These are phyloP conservation scores for Schrenkiella parvula DNA, from an alignment of 345 rosid species.

Conservation along the genomic window DNA sequence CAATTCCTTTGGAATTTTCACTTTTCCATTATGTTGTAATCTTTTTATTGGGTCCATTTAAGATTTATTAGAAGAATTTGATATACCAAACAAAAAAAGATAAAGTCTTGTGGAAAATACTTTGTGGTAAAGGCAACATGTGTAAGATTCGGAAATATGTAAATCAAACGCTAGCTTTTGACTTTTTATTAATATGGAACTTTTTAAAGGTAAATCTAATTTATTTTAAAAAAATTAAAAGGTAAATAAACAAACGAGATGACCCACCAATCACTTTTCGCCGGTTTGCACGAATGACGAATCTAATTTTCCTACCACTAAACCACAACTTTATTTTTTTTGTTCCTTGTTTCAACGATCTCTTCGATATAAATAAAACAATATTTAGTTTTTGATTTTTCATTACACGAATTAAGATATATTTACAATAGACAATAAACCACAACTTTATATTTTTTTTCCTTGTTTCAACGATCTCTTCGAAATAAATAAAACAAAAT, in stretches of 20 bases:
- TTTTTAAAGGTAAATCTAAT: not conserved
- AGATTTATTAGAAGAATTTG: not conserved
- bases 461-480: slow-evolving; percentile 6
- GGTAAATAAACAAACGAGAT: not conserved
- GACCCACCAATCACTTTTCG: not conserved
- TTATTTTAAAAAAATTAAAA: not conserved
- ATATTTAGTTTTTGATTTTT: not conserved
- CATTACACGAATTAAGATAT: not conserved
- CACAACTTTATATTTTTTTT: not conserved
- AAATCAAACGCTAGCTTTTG: slow-evolving; percentile 28
- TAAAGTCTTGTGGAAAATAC: slow-evolving; percentile 1
- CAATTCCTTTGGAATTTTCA: not conserved
- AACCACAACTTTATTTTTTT: not conserved
- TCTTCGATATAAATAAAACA: not conserved
- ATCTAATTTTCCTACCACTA: slow-evolving; percentile 21
- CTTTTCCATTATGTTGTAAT: not conserved
- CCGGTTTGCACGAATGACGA: slow-evolving; percentile 1
- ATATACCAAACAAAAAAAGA: not conserved
- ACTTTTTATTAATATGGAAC: not conserved
- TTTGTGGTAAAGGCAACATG: slow-evolving; percentile 13
- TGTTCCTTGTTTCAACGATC: slow-evolving; percentile 6
- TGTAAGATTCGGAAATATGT: slow-evolving; percentile 18
- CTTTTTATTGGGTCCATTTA: not conserved
- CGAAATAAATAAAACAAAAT: not conserved
- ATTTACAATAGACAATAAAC: slow-evolving; percentile 8